A percentile compares a stretch with the other conserved stretches of the same genome.
These are phyloP conservation scores for Bipolaris sorokiniana DNA, from an alignment of 2,329 filamentous ascomycete genomes.

Conservation along the genomic window DNA sequence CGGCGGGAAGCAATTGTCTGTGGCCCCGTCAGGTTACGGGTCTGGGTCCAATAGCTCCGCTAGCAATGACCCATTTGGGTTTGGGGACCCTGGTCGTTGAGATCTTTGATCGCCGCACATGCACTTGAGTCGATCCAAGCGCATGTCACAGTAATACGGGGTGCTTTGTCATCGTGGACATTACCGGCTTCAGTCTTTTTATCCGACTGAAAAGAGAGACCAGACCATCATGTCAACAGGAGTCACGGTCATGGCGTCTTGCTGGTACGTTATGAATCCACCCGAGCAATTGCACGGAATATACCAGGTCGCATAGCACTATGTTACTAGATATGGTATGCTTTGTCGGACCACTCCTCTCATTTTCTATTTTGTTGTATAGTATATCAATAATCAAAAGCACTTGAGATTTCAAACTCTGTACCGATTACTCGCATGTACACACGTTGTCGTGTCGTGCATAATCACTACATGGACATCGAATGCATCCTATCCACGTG, in stretches of 20 bases:
- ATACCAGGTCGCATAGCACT: conserved; percentile 23
- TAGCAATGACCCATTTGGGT: conserved; percentile 43
- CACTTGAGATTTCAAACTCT: conserved; percentile 12
- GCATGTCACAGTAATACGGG: background rate
- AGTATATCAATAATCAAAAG: conserved; percentile 13
- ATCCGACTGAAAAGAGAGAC: background rate
- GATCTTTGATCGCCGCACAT: background rate
- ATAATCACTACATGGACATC: background rate
- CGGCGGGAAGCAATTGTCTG: conserved; percentile 27
- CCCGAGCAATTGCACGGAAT: conserved; percentile 12
- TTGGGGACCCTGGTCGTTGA: conserved; percentile 46
- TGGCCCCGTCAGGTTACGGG: conserved; percentile 44
- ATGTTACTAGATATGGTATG: conserved; percentile 25
- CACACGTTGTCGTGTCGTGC: background rate
- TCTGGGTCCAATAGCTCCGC: conserved; percentile 43
- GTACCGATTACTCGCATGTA: background rate
- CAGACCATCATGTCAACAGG: conserved; percentile 1
- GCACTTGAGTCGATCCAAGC: background rate
- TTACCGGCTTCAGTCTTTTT: background rate
- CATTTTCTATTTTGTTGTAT: conserved; percentile 13
- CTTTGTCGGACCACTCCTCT: conserved; percentile 20
- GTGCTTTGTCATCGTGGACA: background rate
- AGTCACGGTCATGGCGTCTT: conserved; percentile 13
- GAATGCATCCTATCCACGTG: background rate
- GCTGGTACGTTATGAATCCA: conserved; percentile 15